Conservation (phyloP, 352 stramenopile genomes). For the Globisporangium lucens region DNA sequence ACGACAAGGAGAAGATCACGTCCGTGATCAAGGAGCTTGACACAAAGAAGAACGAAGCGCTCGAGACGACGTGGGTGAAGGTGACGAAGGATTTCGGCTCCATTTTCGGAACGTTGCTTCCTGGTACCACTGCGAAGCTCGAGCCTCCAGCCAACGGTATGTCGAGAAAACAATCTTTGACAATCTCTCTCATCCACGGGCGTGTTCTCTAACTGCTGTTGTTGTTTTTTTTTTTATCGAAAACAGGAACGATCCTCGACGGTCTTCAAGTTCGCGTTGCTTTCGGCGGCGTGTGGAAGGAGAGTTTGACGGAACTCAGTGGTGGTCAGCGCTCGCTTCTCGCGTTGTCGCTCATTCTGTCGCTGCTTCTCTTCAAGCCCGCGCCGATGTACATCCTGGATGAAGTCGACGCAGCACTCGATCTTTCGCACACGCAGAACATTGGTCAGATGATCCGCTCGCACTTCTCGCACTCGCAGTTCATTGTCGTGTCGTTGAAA, state of each 20-base stretch:
- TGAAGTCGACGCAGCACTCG: conserved; percentile 98
- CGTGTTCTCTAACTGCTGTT: neutral
- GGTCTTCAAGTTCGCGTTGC: conserved; percentile 99
- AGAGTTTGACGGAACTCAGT: conserved; percentile 98
- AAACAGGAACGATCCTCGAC: conserved; percentile 78
- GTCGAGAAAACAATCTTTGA: neutral
- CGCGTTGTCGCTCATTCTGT: conserved; percentile 98
- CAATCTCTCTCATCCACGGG: neutral
- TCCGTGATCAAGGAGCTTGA: conserved; percentile 99
- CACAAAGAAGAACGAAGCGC: conserved; percentile 97
- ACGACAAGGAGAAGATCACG: conserved; percentile 99
- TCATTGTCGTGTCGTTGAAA: conserved; percentile 99
- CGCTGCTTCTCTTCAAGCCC: conserved; percentile 98
- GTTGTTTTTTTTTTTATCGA: neutral
- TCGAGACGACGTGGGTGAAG: conserved; percentile 97
- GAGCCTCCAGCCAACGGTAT: conserved; percentile 92
- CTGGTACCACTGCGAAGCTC: conserved; percentile 97
- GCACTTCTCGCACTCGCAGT: conserved; percentile 99
- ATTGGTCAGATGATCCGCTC: conserved; percentile 99
- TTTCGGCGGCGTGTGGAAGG: conserved; percentile 99
- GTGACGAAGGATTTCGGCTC: conserved; percentile 99
- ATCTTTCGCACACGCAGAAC: conserved; percentile 99
- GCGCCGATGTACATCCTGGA: conserved; percentile 99
- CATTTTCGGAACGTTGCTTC: conserved; percentile 98
- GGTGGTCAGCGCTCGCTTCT: conserved; percentile 99